A percentile compares a stretch with the other conserved stretches of the same genome.
phyloP scores from a whole-genome alignment of 1,284 basidiomycete species.

The Ceratobasidium sp. region DNA sequence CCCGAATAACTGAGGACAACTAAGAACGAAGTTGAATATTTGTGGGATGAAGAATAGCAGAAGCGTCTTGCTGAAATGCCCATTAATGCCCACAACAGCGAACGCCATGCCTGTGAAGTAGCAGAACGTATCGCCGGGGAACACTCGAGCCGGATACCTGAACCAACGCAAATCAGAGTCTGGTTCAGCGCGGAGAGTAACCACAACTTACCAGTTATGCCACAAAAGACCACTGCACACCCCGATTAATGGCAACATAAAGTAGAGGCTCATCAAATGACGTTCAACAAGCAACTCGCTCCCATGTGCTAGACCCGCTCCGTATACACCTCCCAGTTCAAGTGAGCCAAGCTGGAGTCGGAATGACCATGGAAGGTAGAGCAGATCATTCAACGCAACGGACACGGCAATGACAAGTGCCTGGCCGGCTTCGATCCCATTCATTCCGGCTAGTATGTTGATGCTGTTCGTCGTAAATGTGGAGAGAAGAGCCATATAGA shows the following conservation, averaged over 20 bases:
- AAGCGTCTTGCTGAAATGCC: constrained; percentile 97
- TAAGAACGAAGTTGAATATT: constrained; percentile 96
- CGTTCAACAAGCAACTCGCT: constrained; percentile 89
- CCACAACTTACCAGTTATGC: constrained; percentile 85
- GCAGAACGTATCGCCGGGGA: constrained; percentile 98
- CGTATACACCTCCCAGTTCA: constrained; percentile 81
- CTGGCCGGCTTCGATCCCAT: constrained; percentile 95
- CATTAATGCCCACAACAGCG: constrained; percentile 94
- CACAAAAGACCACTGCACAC: constrained; percentile 91
- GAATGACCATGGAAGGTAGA: constrained; percentile 90
- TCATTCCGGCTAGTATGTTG: constrained; percentile 98
- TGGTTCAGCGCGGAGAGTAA: constrained; percentile 52
- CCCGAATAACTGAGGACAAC: constrained; percentile 95
- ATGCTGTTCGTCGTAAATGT: constrained; percentile 99
- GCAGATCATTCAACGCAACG: constrained; percentile 90
- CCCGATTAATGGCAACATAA: constrained; percentile 94
- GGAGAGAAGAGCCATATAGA: constrained; percentile 96
- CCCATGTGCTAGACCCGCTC: constrained; percentile 86
- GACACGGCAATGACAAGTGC: constrained; percentile 93
- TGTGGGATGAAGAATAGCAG: constrained; percentile 98
- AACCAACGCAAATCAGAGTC: constrained; percentile 38
- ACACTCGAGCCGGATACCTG: constrained; percentile 95
- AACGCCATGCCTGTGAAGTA: constrained; percentile 99
- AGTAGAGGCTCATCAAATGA: constrained; percentile 95
- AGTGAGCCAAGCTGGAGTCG: constrained; percentile 79